Percentiles rank a stretch among this genome's conserved stretches.
phyloP scores from a whole-genome alignment of 2,329 filamentous ascomycete genomes.

The Zasmidium cellare region DNA sequence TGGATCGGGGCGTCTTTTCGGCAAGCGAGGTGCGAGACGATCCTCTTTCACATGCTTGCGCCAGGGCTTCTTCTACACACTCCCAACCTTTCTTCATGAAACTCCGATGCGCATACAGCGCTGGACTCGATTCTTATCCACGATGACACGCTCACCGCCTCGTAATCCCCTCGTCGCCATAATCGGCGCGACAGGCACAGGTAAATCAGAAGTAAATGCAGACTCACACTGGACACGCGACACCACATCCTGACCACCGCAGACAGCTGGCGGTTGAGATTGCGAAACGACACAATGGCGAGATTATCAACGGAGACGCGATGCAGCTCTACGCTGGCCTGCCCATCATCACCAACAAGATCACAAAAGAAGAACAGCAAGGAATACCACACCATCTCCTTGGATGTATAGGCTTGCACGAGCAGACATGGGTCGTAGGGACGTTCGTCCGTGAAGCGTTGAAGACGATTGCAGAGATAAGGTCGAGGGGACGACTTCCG shows the following conservation, averaged over 20 bases:
- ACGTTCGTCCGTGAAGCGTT: constrained; percentile 72
- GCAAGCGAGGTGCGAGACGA: neutral
- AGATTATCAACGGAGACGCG: constrained; percentile 95
- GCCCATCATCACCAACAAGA: constrained; percentile 94
- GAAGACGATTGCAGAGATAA: constrained; percentile 73
- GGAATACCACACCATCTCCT: constrained; percentile 87
- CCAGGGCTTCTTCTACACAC: neutral
- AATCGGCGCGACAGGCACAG: constrained; percentile 87
- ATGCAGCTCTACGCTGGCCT: constrained; percentile 96
- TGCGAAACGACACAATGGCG: constrained; percentile 79
- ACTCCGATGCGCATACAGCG: constrained; percentile 3
- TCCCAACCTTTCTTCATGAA: neutral
- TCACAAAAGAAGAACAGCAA: constrained; percentile 70
- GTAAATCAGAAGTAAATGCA: constrained; percentile 77
- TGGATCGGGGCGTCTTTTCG: no score
- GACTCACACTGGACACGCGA: neutral
- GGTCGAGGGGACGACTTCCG: constrained; percentile 73
- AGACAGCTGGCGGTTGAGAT: constrained; percentile 83
- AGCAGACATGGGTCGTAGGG: constrained; percentile 81
- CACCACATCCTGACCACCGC: constrained; percentile 37
- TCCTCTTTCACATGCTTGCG: constrained; percentile 3
- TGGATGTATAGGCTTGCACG: constrained; percentile 71
- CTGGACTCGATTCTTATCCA: constrained; percentile 10
- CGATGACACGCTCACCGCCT: constrained; percentile 26
- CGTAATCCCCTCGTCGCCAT: constrained; percentile 69